These are phyloP conservation scores for Cryptococcus floricola DNA, from an alignment of 1,284 basidiomycete genomes.

Conservation along the genomic window DNA sequence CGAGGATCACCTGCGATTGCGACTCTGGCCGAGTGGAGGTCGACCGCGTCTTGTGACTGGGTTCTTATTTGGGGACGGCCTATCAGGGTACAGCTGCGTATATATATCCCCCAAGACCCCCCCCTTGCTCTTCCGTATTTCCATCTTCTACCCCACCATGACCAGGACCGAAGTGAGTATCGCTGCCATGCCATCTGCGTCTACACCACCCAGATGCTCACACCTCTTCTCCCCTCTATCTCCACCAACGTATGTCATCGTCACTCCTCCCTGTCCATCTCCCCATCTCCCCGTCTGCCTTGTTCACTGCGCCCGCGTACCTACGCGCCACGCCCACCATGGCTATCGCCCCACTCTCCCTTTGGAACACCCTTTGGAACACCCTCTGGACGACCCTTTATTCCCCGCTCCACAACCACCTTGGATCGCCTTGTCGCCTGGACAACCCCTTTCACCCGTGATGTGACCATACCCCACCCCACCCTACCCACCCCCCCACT, in stretches of 20 bases:
- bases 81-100: background rate
- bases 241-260: too few species aligned
- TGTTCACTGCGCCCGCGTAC: background rate
- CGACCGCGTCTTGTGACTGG: too few species aligned
- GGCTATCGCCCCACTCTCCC: background rate
- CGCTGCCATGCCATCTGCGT: background rate
- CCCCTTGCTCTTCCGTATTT: background rate
- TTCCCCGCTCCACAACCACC: background rate
- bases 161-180: conserved; percentile 32
- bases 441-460: background rate
- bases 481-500: background rate
- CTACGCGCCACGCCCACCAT: background rate
- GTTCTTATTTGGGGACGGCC: too few species aligned
- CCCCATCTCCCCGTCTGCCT: background rate
- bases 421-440: background rate
- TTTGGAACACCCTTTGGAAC: background rate
- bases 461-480: background rate
- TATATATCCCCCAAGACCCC: background rate
- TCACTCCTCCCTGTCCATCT: too few species aligned
- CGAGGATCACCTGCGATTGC: background rate
- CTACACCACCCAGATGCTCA: too few species aligned
- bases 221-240: too few species aligned
- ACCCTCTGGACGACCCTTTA: background rate
- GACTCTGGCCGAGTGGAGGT: background rate
- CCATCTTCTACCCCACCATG: conserved; percentile 14